Evolutionary conservation across 2,329 filamentous ascomycete species (phyloP).

Genomic region (Clathrospora elynae): DNA sequence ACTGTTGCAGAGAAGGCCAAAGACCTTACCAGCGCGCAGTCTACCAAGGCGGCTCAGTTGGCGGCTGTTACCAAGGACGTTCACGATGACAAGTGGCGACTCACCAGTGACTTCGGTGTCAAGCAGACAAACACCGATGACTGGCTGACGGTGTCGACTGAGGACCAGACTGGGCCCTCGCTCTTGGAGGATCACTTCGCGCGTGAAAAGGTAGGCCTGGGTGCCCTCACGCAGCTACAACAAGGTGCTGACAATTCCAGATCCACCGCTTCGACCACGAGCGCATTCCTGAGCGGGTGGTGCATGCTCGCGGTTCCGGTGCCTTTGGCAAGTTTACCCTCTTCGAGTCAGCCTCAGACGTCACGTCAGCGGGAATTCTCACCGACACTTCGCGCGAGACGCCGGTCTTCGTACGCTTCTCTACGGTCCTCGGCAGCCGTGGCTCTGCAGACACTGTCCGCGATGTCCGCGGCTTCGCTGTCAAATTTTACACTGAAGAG

Average conservation of each 20-base stretch:
- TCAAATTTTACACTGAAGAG: slow-evolving; percentile 78
- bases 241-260: slow-evolving; percentile 48
- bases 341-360: slow-evolving; percentile 65
- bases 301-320: slow-evolving; percentile 68
- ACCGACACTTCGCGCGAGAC: slow-evolving; percentile 72
- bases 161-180: slow-evolving; percentile 68
- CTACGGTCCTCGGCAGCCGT: slow-evolving; percentile 74
- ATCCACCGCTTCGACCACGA: slow-evolving; percentile 79
- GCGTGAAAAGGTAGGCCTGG: slow-evolving; percentile 68
- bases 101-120: slow-evolving; percentile 79
- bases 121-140: slow-evolving; percentile 76
- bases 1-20: slow-evolving; percentile 41
- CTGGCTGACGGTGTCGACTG: slow-evolving; percentile 70
- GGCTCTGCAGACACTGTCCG: slow-evolving; percentile 81
- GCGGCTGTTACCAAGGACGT: slow-evolving; percentile 63
- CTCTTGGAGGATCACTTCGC: slow-evolving; percentile 74
- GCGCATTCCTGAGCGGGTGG: slow-evolving; percentile 70
- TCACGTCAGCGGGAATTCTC: slow-evolving; percentile 67
- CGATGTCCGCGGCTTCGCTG: slow-evolving; percentile 80
- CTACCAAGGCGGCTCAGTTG: slow-evolving; percentile 67
- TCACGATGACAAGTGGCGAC: slow-evolving; percentile 58
- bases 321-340: slow-evolving; percentile 72
- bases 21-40: slow-evolving; percentile 37
- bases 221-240: too few relatives aligned
- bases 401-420: slow-evolving; percentile 74